Evolutionary conservation across 441 rosid species (phyloP).

Genomic region (Dalechampia spathulata): DNA sequence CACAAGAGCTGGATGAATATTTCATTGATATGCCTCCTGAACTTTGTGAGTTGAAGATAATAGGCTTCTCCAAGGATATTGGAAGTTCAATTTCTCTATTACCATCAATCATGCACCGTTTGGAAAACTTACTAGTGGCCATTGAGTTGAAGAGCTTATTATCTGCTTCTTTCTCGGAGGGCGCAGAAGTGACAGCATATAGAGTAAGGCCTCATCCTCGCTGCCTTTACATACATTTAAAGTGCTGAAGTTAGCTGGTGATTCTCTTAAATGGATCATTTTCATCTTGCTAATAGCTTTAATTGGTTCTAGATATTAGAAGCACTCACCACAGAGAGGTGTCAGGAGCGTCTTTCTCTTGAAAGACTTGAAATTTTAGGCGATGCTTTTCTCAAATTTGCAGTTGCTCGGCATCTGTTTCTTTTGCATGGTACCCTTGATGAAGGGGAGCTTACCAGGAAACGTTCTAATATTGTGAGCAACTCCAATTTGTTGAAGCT

Average conservation of each 20-base stretch:
- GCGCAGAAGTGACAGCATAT: slow-evolving; percentile 59
- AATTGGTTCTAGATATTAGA: slow-evolving; percentile 61
- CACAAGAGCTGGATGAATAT: slow-evolving; percentile 71
- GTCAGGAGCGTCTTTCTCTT: slow-evolving; percentile 94
- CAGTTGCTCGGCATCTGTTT: slow-evolving; percentile 79
- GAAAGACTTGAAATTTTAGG: slow-evolving; percentile 95
- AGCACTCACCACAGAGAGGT: slow-evolving; percentile 96
- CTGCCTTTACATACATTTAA: neutral
- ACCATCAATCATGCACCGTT: slow-evolving; percentile 91
- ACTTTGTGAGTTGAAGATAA: slow-evolving; percentile 83
- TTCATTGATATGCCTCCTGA: slow-evolving; percentile 77
- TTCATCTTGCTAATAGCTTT: slow-evolving; percentile 19
- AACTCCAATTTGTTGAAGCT: slow-evolving; percentile 72
- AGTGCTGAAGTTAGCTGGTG: slow-evolving; percentile 4
- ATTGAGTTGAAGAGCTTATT: slow-evolving; percentile 70
- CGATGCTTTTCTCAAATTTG: slow-evolving; percentile 91
- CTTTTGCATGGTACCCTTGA: slow-evolving; percentile 68
- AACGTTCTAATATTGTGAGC: slow-evolving; percentile 78
- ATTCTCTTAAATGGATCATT: slow-evolving; percentile 3
- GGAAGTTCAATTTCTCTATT: slow-evolving; percentile 90
- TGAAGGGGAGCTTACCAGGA: slow-evolving; percentile 85
- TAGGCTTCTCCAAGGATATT: slow-evolving; percentile 82
- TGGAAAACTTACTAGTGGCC: slow-evolving; percentile 92
- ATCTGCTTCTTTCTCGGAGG: slow-evolving; percentile 66
- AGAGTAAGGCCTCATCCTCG: slow-evolving; percentile 42